These are phyloP conservation scores for Aeminium ludgeri DNA, from an alignment of 495 filamentous ascomycete genomes.

Conservation along the genomic window DNA sequence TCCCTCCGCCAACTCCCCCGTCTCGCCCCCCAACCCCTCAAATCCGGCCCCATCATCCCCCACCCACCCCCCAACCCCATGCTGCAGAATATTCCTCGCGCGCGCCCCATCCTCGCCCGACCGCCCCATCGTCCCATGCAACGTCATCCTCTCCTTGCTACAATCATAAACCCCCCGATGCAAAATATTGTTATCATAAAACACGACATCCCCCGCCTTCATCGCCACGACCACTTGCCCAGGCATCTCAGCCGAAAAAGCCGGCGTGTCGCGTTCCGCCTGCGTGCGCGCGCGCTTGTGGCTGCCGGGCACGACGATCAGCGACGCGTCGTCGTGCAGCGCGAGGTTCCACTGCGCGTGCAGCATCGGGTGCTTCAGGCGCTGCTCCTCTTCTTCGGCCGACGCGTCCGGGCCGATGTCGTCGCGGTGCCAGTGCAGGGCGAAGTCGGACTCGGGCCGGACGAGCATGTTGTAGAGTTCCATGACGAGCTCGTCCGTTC, in stretches of 20 bases:
- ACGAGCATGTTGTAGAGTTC: constrained; percentile 71
- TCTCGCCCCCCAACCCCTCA: constrained; percentile 29
- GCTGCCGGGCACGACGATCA: constrained; percentile 56
- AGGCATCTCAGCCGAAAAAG: constrained; percentile 39
- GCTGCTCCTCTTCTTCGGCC: constrained; percentile 36
- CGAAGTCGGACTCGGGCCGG: constrained; percentile 45
- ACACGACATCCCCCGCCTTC: constrained; percentile 56
- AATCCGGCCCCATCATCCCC: constrained; percentile 30
- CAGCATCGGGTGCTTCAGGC: constrained; percentile 18
- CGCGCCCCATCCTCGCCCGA: constrained; percentile 34
- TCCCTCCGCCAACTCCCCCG: constrained; percentile 34
- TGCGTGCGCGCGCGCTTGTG: constrained; percentile 50
- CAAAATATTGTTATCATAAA: constrained; percentile 79
- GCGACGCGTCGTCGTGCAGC: constrained; percentile 45
- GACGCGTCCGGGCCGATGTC: constrained; percentile 45
- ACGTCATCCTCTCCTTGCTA: constrained; percentile 45
- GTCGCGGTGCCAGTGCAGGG: constrained; percentile 62
- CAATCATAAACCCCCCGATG: constrained; percentile 57
- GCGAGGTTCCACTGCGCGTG: constrained; percentile 71
- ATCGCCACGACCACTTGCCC: constrained; percentile 46
- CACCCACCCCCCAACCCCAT: constrained; percentile 66
- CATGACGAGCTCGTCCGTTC: constrained; percentile 43
- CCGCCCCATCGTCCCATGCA: constrained; percentile 68
- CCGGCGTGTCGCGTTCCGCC: constrained; percentile 42
- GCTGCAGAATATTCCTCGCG: constrained; percentile 70